These are phyloP conservation scores for Pleodorina starrii DNA, from an alignment of 139 green algal genomes.

Conservation along the genomic window DNA sequence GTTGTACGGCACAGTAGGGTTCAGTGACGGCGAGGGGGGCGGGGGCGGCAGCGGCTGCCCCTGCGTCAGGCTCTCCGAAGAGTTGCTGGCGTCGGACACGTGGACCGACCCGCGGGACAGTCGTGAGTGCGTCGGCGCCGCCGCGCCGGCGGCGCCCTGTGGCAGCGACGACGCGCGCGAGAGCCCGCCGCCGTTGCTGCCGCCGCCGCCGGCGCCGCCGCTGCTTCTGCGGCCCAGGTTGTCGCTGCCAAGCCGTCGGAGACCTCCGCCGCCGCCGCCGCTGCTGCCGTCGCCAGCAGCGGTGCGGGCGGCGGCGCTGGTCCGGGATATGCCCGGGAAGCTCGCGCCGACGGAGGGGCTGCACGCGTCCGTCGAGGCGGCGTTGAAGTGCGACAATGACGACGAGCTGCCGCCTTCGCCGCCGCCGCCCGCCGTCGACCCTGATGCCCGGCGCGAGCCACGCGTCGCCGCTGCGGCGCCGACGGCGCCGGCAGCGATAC, in stretches of 20 bases:
- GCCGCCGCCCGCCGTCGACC: too few species aligned
- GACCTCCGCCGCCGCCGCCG: neutral
- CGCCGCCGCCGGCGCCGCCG: neutral
- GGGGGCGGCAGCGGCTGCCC: too few species aligned
- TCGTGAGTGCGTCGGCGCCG: neutral
- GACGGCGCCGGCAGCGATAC: neutral
- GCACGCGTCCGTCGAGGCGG: too few species aligned
- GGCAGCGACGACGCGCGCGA: neutral
- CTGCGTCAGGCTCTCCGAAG: neutral
- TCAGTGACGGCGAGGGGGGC: too few species aligned
- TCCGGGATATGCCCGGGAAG: too few species aligned
- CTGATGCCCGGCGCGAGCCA: too few species aligned
- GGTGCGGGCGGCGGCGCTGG: too few species aligned
- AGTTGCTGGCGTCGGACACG: slow-evolving; percentile 5
- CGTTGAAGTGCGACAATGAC: too few species aligned
- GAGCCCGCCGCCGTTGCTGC: neutral
- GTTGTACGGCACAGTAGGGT: too few species aligned
- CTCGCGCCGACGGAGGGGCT: too few species aligned
- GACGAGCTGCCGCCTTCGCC: too few species aligned
- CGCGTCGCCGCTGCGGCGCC: neutral
- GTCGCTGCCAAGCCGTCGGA: neutral
- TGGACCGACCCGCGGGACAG: slow-evolving; percentile 16
- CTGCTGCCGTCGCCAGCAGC: neutral
- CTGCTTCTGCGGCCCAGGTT: neutral
- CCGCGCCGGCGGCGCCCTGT: neutral